phyloP scores from a whole-genome alignment of 2,329 filamentous ascomycete genomes.

The Neonectria neomacrospora region DNA sequence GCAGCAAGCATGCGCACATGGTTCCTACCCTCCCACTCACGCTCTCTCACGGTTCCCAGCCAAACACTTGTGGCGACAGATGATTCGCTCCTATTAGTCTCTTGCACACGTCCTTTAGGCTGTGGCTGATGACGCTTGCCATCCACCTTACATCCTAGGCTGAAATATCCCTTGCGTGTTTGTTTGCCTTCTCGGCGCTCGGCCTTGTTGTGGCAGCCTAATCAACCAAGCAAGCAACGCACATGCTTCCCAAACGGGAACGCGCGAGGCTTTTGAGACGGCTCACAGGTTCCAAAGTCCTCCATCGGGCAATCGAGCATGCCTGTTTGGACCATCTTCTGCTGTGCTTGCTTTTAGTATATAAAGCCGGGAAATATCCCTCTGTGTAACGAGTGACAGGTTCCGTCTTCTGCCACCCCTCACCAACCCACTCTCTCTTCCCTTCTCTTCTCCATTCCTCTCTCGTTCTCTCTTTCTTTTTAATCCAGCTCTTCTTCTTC shows the following conservation, averaged over 20 bases:
- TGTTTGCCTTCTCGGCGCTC: background rate
- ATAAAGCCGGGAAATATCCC: background rate
- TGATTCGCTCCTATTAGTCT: background rate
- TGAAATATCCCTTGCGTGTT: background rate
- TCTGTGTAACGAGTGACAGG: background rate
- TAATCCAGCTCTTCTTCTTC: background rate
- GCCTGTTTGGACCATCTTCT: background rate
- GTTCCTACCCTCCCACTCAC: background rate
- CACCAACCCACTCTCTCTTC: background rate
- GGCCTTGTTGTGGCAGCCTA: background rate
- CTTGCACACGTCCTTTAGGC: background rate
- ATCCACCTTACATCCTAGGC: background rate
- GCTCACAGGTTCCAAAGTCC: background rate
- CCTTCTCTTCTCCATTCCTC: background rate
- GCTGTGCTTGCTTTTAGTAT: background rate
- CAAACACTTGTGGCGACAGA: background rate
- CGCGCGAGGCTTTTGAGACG: background rate
- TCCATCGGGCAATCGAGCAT: background rate
- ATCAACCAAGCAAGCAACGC: background rate
- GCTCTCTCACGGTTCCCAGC: background rate
- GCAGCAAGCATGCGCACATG: conserved; percentile 4
- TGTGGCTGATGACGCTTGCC: background rate
- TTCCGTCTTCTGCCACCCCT: background rate
- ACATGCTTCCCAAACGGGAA: background rate
- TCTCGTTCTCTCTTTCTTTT: background rate